Base-by-base conservation (phyloP, 176 grass and related monocot species). In the Rhynchospora pubera region DNA sequence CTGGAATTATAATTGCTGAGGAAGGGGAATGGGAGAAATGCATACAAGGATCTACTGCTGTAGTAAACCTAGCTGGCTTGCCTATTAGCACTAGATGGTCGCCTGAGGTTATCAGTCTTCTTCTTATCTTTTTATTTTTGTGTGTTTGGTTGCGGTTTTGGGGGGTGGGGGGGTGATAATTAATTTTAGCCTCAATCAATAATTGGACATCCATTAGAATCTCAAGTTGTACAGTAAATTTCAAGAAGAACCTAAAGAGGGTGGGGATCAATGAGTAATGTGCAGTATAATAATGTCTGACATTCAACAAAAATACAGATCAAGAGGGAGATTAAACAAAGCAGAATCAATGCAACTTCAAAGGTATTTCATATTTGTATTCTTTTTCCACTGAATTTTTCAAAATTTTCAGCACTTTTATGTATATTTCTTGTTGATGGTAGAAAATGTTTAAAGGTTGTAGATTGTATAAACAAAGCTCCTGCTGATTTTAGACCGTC, bases 31-130 rank as follows among this genome's bases (percentile, higher is more conserved):
- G 95, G 95, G 87, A 89, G 67, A 46, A 80, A 48, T 89, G 85
- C 34, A 70, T 97, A 14, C 64, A 64, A 62, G 78, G 62, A 63
- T 97, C 95, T 71, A 88, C 83, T 83, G 90, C 88, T 73, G 90
- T 97, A 62, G 95, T 97, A 58, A 97, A 97, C 82, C 84, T 97
- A 47, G 95, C 95, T 79, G 95, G 95, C 63, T 78, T 94, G 90
- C 87, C 92, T 70, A 97, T 97, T 63, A 91, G 95, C 86, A 97
- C 95, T 45, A 84, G 95, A 62, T 97, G 95, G 92, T 90, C 95
- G 28, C 87, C 92, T 57, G 89, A 97, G 90, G 95, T 97, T 81
- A 21, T 39, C 21, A n/a, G 28, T 57, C 3, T 51, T 11, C 30
- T 9, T 80, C 59, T 62, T 32, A 15, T 55, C 11, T 77, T 7